Conservation (phyloP, 2,329 filamentous ascomycete species). For the Ophiostoma triangulosporum region DNA sequence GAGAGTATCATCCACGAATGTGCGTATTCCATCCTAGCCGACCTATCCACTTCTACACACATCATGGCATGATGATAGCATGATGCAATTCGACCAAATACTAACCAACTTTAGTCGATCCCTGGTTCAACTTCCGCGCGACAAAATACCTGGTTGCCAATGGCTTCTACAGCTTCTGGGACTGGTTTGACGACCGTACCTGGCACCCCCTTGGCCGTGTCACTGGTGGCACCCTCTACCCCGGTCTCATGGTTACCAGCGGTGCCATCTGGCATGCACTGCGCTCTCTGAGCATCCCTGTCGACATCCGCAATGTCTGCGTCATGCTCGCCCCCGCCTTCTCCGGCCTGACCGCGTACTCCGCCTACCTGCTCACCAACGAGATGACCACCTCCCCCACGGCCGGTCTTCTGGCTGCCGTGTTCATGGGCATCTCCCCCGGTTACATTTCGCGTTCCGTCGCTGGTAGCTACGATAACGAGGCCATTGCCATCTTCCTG, state of each 20-base stretch:
- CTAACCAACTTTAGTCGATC: slow-evolving; percentile 61
- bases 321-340: slow-evolving; percentile 89
- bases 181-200: slow-evolving; percentile 99
- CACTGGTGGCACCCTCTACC: slow-evolving; percentile 96
- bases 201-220: slow-evolving; percentile 98
- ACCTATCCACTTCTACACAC: too few relatives aligned
- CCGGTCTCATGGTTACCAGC: slow-evolving; percentile 97
- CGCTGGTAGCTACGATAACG: slow-evolving; percentile 93
- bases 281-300: slow-evolving; percentile 73
- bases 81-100: slow-evolving; percentile 3
- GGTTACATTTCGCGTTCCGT: slow-evolving; percentile 98
- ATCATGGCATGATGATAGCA: neutral
- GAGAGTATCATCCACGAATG: slow-evolving; percentile 99
- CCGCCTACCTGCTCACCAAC: slow-evolving; percentile 86
- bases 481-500: slow-evolving; percentile 97
- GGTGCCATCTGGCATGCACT: slow-evolving; percentile 92
- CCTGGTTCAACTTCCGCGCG: slow-evolving; percentile 98
- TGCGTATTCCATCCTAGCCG: slow-evolving; percentile 35
- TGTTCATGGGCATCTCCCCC: slow-evolving; percentile 94
- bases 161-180: slow-evolving; percentile 98
- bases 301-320: slow-evolving; percentile 98
- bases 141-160: slow-evolving; percentile 95
- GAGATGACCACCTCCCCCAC: slow-evolving; percentile 96
- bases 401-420: slow-evolving; percentile 83
- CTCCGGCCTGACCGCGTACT: slow-evolving; percentile 85